Base-by-base conservation (phyloP, 225 moss, liverwort and hornwort species). In the Anthoceros angustus region DNA sequence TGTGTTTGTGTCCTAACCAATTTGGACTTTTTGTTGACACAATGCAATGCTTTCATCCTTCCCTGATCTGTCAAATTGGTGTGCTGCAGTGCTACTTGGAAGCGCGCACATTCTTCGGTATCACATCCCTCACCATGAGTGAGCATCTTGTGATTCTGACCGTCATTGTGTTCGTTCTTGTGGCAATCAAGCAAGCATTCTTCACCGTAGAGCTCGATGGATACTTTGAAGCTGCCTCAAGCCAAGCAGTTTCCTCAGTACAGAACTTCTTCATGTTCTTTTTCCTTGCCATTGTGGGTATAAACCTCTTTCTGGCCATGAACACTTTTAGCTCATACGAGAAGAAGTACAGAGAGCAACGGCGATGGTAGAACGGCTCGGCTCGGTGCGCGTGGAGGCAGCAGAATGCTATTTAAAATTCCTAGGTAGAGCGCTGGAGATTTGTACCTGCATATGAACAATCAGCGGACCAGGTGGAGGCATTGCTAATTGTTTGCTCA, bases 141-240 rank as follows among this genome's bases (percentile, higher is more conserved):
- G 55, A 55, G 55, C 55, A 55, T 55, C 55, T 55, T 20, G 55
- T 55, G 55, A 15, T 55, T 18, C 55, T 55, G 55, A 23, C 55
- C n/a, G 18, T 15, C n/a, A 55, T 55, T 23, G 23, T 55, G 18
- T 55, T 55, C 23, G 55, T 55, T 55, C 55, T 55, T 18, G 55
- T 55, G 55, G 55, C 8, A 55, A 55, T 55, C 55, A 55, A 55
- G 55, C 55, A 55, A 55, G 55, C 55, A 9, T 55, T 55, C 55
- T 55, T 55, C 55, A 23, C 18, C 18, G n/a, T 55, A 15, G 55
- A 55, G 23, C 18, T 55, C n/a, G 55, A 55, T 23, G 55, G 55
- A 0, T 55, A 55, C 55, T 23, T 55, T 20, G 55, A 55, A 55
- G 55, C 55, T 55, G 55, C 55, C 7, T 55, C 55, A 55, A 55